Evolutionary conservation across 192 early-diverging fungal genomes (phyloP).

Genomic region (Rhizoclosmatium globosum): DNA sequence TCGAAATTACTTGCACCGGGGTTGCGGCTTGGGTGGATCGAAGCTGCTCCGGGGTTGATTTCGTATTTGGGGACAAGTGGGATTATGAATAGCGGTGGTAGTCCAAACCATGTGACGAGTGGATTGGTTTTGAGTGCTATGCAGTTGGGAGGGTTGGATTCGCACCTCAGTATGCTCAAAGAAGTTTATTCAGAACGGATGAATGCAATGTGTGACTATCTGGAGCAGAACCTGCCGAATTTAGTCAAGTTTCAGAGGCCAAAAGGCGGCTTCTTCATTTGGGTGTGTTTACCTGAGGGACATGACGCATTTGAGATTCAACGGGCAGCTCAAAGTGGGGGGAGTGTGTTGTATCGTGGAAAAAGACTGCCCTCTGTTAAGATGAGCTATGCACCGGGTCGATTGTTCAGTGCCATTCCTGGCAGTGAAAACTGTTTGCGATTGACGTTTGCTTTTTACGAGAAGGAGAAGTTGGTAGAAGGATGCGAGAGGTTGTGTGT

Average conservation of each 20-base stretch:
- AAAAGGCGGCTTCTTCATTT: conserved; percentile 57
- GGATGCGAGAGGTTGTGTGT: conserved; percentile 50
- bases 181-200: conserved; percentile 29
- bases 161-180: conserved; percentile 36
- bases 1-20: conserved; percentile 55
- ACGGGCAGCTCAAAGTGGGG: conserved; percentile 5
- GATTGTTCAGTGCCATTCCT: conserved; percentile 27
- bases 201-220: conserved; percentile 25
- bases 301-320: conserved; percentile 25
- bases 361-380: conserved; percentile 27
- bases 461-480: conserved; percentile 37
- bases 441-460: conserved; percentile 51
- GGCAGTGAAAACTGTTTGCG: conserved; percentile 42
- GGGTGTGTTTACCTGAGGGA: conserved; percentile 39
- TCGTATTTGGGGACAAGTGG: conserved; percentile 19
- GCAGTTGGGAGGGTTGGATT: conserved; percentile 21
- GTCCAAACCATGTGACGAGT: conserved; percentile 41
- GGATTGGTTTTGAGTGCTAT: conserved; percentile 18
- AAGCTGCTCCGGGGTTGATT: conserved; percentile 43
- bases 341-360: background rate
- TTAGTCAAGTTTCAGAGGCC: conserved; percentile 30
- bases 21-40: conserved; percentile 56
- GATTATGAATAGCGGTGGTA: conserved; percentile 45
- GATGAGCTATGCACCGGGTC: conserved; percentile 52
- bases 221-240: conserved; percentile 36